Evolutionary conservation across 1,139 yeast species (phyloP).

Genomic region (Geotrichum phurueaensis): DNA sequence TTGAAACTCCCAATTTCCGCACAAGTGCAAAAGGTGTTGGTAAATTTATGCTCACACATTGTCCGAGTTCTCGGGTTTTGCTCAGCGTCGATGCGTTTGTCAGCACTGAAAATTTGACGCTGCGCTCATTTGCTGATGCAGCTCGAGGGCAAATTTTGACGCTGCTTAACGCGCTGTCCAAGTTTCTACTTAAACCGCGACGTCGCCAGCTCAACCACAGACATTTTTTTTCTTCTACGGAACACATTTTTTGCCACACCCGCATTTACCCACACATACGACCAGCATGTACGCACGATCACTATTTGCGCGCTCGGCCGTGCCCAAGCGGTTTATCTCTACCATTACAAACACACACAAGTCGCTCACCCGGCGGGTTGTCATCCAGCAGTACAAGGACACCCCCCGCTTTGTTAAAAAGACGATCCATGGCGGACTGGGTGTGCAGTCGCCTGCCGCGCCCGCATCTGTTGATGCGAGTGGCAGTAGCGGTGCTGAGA

Average conservation of each 20-base stretch:
- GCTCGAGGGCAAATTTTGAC: not conserved
- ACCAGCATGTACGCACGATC: not conserved
- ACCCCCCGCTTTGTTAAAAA: not conserved
- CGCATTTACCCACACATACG: not conserved
- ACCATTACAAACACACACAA: conserved; percentile 11
- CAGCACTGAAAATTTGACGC: not conserved
- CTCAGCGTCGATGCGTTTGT: not conserved
- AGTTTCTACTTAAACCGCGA: too few relatives aligned
- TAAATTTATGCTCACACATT: not conserved
- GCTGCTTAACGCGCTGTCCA: too few relatives aligned
- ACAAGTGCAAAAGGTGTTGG: not conserved
- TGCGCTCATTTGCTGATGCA: not conserved
- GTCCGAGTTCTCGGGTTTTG: not conserved
- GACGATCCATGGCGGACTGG: conserved; percentile 8
- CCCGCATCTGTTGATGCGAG: not conserved
- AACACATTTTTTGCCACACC: not conserved
- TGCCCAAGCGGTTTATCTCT: conserved; percentile 4
- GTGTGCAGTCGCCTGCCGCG: not conserved
- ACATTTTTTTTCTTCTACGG: not conserved
- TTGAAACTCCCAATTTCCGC: not conserved
- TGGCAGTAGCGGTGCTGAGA: not conserved
- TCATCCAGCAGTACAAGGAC: conserved; percentile 5
- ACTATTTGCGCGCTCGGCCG: not conserved
- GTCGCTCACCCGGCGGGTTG: conserved; percentile 8
- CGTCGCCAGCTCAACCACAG: not conserved